Conservation (phyloP, 202 grass and related monocot species). For the Schoenoplectus tabernaemontani region DNA sequence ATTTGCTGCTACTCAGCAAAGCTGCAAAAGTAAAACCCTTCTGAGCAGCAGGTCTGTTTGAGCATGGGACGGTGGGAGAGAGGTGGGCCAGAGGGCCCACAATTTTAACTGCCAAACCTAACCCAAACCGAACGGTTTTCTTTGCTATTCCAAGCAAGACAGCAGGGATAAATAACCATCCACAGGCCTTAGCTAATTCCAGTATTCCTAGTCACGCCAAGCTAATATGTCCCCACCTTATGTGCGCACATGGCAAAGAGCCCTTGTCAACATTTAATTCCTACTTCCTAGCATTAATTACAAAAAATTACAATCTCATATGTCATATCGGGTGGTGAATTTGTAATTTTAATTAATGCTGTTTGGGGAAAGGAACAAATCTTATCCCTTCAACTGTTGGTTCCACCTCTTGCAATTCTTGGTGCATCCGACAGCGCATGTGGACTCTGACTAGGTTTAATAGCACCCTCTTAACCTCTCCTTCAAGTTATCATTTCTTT, state of each 20-base stretch:
- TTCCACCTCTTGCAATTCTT: constrained; percentile 1
- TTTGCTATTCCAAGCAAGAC: constrained; percentile 7
- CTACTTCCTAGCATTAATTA: background rate
- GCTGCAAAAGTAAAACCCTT: background rate
- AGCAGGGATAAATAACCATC: background rate
- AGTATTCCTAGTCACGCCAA: background rate
- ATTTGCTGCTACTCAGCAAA: background rate
- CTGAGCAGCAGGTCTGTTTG: background rate
- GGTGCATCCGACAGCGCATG: constrained; percentile 12
- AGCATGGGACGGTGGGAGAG: background rate
- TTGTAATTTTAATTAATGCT: background rate
- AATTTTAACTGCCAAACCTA: constrained; percentile 23
- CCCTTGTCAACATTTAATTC: background rate
- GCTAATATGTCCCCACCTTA: background rate
- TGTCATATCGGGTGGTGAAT: background rate
- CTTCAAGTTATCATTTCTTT: background rate
- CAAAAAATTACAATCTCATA: background rate
- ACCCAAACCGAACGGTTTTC: background rate
- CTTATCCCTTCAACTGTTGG: background rate
- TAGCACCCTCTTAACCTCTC: background rate
- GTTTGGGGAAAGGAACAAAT: constrained; percentile 9
- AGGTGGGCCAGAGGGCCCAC: background rate
- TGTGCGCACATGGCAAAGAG: background rate
- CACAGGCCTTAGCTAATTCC: background rate
- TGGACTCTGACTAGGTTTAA: constrained; percentile 10